phyloP scores from a whole-genome alignment of 805 yeast genomes.

The Maudiozyma barnettii region DNA sequence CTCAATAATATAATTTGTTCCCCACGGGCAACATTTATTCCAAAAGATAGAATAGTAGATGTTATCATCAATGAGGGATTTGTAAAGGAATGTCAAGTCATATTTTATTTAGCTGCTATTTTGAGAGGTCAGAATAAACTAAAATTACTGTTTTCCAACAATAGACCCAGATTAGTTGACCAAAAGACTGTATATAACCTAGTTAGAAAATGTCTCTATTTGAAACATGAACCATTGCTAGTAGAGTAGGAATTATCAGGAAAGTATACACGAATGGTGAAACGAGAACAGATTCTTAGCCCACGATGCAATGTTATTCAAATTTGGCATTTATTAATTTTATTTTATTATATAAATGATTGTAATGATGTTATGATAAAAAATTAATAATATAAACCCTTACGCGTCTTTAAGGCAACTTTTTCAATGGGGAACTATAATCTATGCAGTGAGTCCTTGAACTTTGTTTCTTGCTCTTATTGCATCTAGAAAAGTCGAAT shows the following conservation, averaged over 20 bases:
- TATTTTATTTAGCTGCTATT: constrained; percentile 53
- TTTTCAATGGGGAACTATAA: no score
- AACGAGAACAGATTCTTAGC: no score
- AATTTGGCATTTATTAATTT: no score
- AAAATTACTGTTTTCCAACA: constrained; percentile 25
- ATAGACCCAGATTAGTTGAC: constrained; percentile 17
- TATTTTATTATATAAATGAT: not conserved
- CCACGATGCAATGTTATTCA: no score
- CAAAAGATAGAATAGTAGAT: constrained; percentile 49
- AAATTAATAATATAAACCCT: no score
- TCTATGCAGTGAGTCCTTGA: not conserved
- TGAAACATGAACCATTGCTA: not conserved
- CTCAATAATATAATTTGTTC: constrained; percentile 9
- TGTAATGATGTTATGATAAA: no score
- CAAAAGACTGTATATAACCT: constrained; percentile 18
- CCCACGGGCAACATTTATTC: constrained; percentile 37
- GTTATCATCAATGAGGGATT: constrained; percentile 71
- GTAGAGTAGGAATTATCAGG: not conserved
- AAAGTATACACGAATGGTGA: no score
- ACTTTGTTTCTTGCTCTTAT: constrained; percentile 47
- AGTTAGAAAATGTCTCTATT: constrained; percentile 8
- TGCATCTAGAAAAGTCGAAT: constrained; percentile 66
- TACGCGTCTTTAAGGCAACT: no score
- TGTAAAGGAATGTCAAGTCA: constrained; percentile 48
- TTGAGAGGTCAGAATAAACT: constrained; percentile 32